phyloP scores from a whole-genome alignment of 495 filamentous ascomycete genomes.

The Lasiosphaeria ovina region DNA sequence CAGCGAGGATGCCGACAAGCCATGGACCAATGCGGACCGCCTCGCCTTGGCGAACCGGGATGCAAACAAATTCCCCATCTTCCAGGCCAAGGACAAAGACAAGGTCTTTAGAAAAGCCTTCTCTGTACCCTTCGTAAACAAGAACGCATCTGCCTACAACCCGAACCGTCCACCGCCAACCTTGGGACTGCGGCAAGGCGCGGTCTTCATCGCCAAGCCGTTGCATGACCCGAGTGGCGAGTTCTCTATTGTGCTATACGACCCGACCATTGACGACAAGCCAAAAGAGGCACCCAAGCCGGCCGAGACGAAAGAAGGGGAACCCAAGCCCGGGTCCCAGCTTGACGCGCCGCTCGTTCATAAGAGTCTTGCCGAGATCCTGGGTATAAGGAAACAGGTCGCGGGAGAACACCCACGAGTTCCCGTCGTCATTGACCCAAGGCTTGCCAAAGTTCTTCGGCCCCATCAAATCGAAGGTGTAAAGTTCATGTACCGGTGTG shows the following conservation, averaged over 20 bases:
- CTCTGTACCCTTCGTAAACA: conserved; percentile 81
- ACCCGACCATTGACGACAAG: conserved; percentile 90
- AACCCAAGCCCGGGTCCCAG: conserved; percentile 48
- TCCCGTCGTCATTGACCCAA: conserved; percentile 95
- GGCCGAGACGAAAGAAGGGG: conserved; percentile 53
- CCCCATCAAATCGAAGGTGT: conserved; percentile 99
- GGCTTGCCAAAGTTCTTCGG: conserved; percentile 82
- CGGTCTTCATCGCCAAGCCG: conserved; percentile 82
- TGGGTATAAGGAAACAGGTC: conserved; percentile 89
- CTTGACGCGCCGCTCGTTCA: conserved; percentile 82
- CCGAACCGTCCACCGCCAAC: conserved; percentile 77
- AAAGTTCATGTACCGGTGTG: conserved; percentile 93
- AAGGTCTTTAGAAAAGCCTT: conserved; percentile 80
- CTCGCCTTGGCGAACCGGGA: conserved; percentile 84
- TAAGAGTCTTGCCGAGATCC: conserved; percentile 91
- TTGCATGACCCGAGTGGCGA: conserved; percentile 94
- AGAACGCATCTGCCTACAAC: conserved; percentile 67
- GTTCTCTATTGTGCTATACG: conserved; percentile 93
- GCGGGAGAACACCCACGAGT: conserved; percentile 79
- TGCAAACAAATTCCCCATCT: conserved; percentile 85
- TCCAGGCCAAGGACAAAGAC: conserved; percentile 85
- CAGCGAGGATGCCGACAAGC: conserved; percentile 67
- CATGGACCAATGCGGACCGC: conserved; percentile 85
- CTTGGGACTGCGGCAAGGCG: conserved; percentile 79
- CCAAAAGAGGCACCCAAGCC: conserved; percentile 52